Evolutionary conservation across 345 rosid species (phyloP), one percentile per base, ranked within the genome.

Genomic region (Melastoma malabathricum): DNA sequence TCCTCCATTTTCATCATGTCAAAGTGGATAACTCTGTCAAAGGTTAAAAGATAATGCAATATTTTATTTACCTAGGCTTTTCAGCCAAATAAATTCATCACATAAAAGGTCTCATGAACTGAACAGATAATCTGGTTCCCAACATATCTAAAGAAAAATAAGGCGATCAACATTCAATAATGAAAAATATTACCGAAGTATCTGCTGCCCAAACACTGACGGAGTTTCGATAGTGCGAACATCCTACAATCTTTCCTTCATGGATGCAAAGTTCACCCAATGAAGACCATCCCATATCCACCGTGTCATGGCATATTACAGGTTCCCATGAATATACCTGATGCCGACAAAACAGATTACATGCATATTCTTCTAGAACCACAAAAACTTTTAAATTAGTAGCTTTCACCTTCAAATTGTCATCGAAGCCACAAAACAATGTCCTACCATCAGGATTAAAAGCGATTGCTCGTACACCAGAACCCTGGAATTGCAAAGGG

Each of bases 281-380:
- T 9, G 82, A 72, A 51, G 90, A 88, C 95, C 99, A 92, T 55
- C 97, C 90, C 69, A 87, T 81, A 65, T 81, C 88, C 70, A 83
- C 72, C 51, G 84, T 46, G 67, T 88, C 99, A 70, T 81, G 88
- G 59, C 88, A 73, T 63, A 84, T 63, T 59, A 88, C 78, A 57
- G 99, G 99, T 68, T 92, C 99, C 99, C 97, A 92, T 47, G 99
- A 87, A 73, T 77, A 88, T 64, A 88, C 95, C 99, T 92, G 58
- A 69, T 6, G 31, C 3, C 39, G 48, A 51, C 52, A 71, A 55
- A 18, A 14, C 18, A 68, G 50, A 51, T 55, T 46, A 18, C 15
- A 51, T 41, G 10, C 43, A 38, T 51, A 27, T 27, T 56, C 48
- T 18, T 43, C 50, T 51, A 53, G 10, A 59, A 54, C 2, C 19